phyloP scores from a whole-genome alignment of 345 rosid species.

The Barbarea vulgaris region DNA sequence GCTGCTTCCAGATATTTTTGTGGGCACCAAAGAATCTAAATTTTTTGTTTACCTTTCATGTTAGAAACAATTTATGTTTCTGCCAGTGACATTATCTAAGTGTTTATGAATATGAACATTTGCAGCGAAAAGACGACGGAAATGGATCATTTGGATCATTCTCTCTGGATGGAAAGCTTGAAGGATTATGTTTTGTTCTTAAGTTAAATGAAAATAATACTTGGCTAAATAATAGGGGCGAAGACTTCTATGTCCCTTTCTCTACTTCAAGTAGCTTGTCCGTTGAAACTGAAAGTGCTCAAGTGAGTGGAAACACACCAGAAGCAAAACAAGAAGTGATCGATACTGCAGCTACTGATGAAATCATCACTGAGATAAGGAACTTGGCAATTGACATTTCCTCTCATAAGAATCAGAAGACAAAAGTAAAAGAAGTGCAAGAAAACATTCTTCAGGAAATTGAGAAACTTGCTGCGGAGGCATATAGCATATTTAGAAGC shows the following conservation, averaged over 20 bases:
- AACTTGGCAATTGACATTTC: constrained; percentile 71
- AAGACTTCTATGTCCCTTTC: constrained; percentile 81
- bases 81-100: background rate
- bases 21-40: background rate
- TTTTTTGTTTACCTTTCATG: background rate
- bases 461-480: constrained; percentile 98
- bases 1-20: constrained; percentile 14
- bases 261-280: constrained; percentile 48
- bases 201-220: constrained; percentile 61
- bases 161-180: constrained; percentile 60
- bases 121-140: constrained; percentile 68
- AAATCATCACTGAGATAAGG: constrained; percentile 78
- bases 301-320: constrained; percentile 37
- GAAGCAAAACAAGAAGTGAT: constrained; percentile 53
- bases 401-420: constrained; percentile 54
- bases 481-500: constrained; percentile 89
- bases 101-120: constrained; percentile 31
- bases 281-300: constrained; percentile 41
- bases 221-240: constrained; percentile 71
- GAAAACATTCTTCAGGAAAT: constrained; percentile 89
- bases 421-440: constrained; percentile 71
- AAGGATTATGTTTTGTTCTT: constrained; percentile 85
- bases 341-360: constrained; percentile 52
- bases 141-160: constrained; percentile 62
- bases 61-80: background rate